Conservation (phyloP, 257 asterid genomes). For the Solanum pennellii region DNA sequence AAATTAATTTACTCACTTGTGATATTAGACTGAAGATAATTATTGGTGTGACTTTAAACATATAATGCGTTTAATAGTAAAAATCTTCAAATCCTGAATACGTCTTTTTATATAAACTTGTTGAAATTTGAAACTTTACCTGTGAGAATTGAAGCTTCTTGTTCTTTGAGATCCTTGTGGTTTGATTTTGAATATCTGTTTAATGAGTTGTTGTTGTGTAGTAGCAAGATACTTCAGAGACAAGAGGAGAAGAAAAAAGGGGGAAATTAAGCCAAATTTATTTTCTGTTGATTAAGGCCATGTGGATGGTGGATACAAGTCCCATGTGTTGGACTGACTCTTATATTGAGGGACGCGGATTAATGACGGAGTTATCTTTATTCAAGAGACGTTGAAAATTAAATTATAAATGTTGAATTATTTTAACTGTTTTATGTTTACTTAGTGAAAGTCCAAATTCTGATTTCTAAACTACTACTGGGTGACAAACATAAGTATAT, state of each 20-base stretch:
- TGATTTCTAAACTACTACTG: neutral
- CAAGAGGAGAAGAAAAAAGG: constrained; percentile 7
- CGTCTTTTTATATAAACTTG: neutral
- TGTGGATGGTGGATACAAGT: neutral
- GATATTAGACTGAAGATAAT: neutral
- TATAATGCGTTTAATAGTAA: neutral
- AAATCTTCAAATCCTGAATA: neutral
- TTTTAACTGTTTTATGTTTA: neutral
- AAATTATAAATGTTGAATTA: neutral
- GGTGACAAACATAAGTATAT: neutral
- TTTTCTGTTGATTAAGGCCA: neutral
- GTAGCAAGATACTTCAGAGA: neutral
- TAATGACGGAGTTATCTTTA: neutral
- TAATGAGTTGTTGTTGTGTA: constrained; percentile 25
- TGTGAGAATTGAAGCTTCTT: neutral
- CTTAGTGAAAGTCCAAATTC: neutral
- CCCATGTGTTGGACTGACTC: neutral
- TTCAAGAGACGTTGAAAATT: neutral
- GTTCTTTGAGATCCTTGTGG: neutral
- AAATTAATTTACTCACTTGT: neutral
- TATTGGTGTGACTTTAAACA: neutral
- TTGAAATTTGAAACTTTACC: neutral
- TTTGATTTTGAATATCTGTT: neutral
- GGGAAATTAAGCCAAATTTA: constrained; percentile 22
- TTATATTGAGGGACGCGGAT: neutral